Percentiles rank a stretch among this genome's conserved stretches.
These are phyloP conservation scores for Ceratobasidium sp. DNA, from an alignment of 1,284 basidiomycete genomes.

Conservation along the genomic window DNA sequence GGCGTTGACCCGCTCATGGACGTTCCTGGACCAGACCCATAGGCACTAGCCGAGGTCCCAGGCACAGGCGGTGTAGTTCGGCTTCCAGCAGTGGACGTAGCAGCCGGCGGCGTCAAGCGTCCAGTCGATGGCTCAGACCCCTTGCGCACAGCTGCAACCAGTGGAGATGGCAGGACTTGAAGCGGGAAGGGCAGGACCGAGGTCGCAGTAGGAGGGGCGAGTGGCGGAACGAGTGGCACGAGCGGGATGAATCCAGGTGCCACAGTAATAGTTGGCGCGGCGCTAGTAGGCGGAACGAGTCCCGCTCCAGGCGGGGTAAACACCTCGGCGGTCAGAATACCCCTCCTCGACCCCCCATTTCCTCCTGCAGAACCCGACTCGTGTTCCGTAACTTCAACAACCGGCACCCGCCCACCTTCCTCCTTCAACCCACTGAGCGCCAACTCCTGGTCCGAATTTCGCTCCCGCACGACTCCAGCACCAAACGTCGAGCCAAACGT, in stretches of 20 bases:
- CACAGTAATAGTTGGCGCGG: conserved; percentile 34
- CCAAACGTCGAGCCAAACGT: conserved; percentile 42
- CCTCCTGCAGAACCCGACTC: background rate
- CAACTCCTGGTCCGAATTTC: conserved; percentile 41
- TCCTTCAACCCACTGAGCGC: conserved; percentile 25
- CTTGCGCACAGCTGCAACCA: conserved; percentile 30
- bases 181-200: conserved; percentile 39
- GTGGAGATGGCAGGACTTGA: conserved; percentile 22
- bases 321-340: conserved; percentile 36
- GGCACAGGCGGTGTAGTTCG: background rate
- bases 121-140: conserved; percentile 13
- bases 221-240: conserved; percentile 15
- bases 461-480: conserved; percentile 26
- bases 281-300: conserved; percentile 14
- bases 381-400: conserved; percentile 17
- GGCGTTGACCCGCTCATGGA: conserved; percentile 34
- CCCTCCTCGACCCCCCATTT: conserved; percentile 29
- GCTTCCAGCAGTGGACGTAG: conserved; percentile 7
- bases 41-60: background rate
- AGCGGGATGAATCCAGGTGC: conserved; percentile 18
- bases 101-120: background rate
- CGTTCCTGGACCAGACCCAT: background rate
- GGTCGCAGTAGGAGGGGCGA: conserved; percentile 35
- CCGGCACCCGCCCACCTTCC: background rate
- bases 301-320: conserved; percentile 6